phyloP scores from a whole-genome alignment of 495 filamentous ascomycete species.

The Cudoniella acicularis region DNA sequence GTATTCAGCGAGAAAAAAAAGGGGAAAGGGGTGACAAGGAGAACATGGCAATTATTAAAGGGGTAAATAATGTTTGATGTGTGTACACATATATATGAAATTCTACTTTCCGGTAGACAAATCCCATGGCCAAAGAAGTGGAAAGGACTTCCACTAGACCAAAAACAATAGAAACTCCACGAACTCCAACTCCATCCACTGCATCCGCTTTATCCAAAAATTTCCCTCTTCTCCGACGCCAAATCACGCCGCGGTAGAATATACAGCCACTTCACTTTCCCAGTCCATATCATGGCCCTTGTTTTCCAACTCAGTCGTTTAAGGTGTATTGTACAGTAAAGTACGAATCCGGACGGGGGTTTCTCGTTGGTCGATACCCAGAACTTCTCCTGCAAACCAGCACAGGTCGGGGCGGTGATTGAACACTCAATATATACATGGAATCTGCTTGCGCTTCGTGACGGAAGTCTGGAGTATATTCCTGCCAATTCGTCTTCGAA shows the following conservation, averaged over 20 bases:
- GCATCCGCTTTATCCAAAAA: not conserved
- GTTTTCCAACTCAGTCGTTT: not conserved
- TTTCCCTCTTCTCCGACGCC: not conserved
- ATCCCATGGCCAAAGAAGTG: no score
- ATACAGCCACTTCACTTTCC: slow-evolving; percentile 2
- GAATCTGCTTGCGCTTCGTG: not conserved
- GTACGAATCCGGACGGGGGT: not conserved
- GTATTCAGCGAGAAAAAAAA: no score
- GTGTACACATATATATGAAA: no score
- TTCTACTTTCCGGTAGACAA: no score
- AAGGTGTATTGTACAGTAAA: slow-evolving; percentile 3
- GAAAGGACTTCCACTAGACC: slow-evolving; percentile 16
- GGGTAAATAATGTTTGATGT: no score
- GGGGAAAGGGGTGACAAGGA: no score
- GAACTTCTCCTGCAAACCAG: not conserved
- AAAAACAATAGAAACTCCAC: slow-evolving; percentile 13
- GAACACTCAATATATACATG: slow-evolving; percentile 2
- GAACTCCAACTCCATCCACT: not conserved
- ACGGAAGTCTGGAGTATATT: slow-evolving; percentile 2
- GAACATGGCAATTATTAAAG: no score
- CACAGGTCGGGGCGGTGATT: not conserved
- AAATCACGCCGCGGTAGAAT: not conserved
- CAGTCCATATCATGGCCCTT: not conserved
- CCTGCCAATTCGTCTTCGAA: not conserved
- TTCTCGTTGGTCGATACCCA: not conserved